Conservation (phyloP, 345 rosid species). For the Boechera retrofracta region DNA sequence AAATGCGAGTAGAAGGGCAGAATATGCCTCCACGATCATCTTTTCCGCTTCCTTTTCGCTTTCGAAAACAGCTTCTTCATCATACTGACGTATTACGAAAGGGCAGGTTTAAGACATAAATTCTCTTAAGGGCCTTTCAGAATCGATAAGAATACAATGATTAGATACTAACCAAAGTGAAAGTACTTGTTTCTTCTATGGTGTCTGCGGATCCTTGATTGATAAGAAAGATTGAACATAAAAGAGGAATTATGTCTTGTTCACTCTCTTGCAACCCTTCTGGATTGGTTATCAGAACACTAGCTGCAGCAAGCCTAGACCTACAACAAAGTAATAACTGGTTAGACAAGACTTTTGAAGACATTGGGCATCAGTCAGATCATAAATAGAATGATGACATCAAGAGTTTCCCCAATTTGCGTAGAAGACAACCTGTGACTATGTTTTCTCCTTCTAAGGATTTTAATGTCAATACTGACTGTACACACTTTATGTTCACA, state of each 20-base stretch:
- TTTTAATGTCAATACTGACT: no score
- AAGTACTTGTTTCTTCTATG: conserved; percentile 56
- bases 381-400: not conserved
- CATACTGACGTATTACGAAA: conserved; percentile 53
- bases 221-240: conserved; percentile 87
- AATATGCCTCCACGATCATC: conserved; percentile 92
- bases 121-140: not conserved
- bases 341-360: not conserved
- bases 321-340: conserved; percentile 45
- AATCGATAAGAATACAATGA: conserved; percentile 7
- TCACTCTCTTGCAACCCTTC: conserved; percentile 58
- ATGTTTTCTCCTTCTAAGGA: not conserved
- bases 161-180: conserved; percentile 63
- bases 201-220: conserved; percentile 71
- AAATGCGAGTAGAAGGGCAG: conserved; percentile 89
- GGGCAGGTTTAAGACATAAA: not conserved
- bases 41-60: conserved; percentile 96
- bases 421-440: conserved; percentile 1
- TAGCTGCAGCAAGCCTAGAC: conserved; percentile 77
- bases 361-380: not conserved
- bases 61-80: conserved; percentile 69
- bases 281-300: conserved; percentile 57
- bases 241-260: conserved; percentile 66
- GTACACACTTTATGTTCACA: not conserved
- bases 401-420: not conserved